Conservation (phyloP, 2,329 filamentous ascomycete species). For the Colletotrichum coccodes region DNA sequence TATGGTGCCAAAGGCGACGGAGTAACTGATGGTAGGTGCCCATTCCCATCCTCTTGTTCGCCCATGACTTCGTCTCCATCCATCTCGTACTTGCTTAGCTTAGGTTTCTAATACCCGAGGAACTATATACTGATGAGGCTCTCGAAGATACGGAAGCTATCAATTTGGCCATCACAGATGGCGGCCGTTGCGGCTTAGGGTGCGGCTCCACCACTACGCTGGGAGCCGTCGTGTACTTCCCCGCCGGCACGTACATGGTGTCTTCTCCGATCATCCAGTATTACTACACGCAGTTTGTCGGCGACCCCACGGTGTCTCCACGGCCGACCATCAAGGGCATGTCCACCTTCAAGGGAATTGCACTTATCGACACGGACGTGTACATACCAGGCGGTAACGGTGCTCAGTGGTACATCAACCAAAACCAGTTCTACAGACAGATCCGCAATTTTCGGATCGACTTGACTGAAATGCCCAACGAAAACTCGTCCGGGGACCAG, state of each 20-base stretch:
- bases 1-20: conserved; percentile 57
- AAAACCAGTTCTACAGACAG: conserved; percentile 73
- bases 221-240: conserved; percentile 41
- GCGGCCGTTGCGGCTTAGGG: conserved; percentile 43
- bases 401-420: conserved; percentile 45
- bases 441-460: conserved; percentile 73
- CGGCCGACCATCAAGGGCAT: neutral
- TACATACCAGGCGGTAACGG: conserved; percentile 48
- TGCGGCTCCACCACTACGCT: conserved; percentile 43
- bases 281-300: conserved; percentile 71
- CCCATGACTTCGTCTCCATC: no score
- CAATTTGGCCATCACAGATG: conserved; percentile 52
- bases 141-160: conserved; percentile 59
- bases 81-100: no score
- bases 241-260: conserved; percentile 65
- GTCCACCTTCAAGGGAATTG: conserved; percentile 65
- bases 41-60: no score
- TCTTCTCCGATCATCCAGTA: conserved; percentile 68
- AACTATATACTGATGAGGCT: conserved; percentile 51
- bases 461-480: conserved; percentile 59
- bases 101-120: no score
- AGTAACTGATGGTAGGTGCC: conserved; percentile 40
- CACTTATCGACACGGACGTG: conserved; percentile 75
- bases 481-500: conserved; percentile 37
- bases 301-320: neutral